A percentile compares a stretch with the other conserved stretches of the same genome.
Evolutionary conservation across 768 basidiomycete species (phyloP).

Genomic region (Clavaria fumosa): DNA sequence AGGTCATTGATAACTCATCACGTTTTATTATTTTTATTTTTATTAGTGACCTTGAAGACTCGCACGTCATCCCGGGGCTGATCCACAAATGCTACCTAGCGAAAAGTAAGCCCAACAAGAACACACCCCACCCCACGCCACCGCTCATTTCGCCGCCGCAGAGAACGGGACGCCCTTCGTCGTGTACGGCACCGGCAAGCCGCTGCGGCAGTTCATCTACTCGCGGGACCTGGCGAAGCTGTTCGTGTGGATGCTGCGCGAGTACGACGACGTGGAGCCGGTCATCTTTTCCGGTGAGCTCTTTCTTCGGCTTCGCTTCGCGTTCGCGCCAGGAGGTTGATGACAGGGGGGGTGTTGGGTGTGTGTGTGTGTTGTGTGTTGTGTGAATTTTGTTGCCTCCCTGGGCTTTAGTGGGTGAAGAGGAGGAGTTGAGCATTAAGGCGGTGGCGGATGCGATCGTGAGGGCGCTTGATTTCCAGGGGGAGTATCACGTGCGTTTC

Average conservation of each 20-base stretch:
- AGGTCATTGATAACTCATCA: neutral
- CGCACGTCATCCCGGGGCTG: slow-evolving; percentile 90
- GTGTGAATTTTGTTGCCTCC: no score
- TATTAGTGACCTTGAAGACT: slow-evolving; percentile 65
- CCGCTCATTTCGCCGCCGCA: slow-evolving; percentile 13
- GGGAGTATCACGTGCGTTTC: slow-evolving; percentile 49
- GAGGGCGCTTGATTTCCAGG: slow-evolving; percentile 62
- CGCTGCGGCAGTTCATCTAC: slow-evolving; percentile 94
- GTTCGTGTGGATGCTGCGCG: slow-evolving; percentile 84
- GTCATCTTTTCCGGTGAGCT: slow-evolving; percentile 72
- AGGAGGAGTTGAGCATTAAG: slow-evolving; percentile 90
- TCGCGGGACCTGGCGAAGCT: slow-evolving; percentile 91
- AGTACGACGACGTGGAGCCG: slow-evolving; percentile 87
- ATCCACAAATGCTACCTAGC: slow-evolving; percentile 90
- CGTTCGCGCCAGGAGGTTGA: no score
- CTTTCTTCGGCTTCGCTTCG: neutral
- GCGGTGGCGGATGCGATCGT: slow-evolving; percentile 85
- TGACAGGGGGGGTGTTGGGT: no score
- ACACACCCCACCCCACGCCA: neutral
- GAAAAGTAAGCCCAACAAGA: slow-evolving; percentile 38
- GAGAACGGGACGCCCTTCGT: slow-evolving; percentile 76
- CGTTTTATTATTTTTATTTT: slow-evolving; percentile 4
- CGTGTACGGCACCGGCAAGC: slow-evolving; percentile 82
- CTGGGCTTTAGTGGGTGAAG: slow-evolving; percentile 81
- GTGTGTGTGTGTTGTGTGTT: no score